Conservation (phyloP, 2,329 filamentous ascomycete species). For the Fusarium floridanum region DNA sequence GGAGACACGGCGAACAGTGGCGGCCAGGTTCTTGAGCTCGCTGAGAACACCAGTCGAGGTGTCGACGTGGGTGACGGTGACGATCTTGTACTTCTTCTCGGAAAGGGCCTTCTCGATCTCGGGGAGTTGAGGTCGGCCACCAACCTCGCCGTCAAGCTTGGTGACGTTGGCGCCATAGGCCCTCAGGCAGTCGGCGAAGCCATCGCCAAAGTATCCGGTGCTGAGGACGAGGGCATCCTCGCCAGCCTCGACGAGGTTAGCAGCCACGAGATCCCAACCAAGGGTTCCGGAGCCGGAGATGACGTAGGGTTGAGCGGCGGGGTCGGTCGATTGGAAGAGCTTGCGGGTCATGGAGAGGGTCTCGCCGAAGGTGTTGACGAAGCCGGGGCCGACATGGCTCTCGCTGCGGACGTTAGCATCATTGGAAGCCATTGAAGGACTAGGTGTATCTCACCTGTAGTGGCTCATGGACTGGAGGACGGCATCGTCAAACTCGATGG, state of each 20-base stretch:
- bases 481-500: conserved; percentile 98
- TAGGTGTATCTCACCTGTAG: conserved; percentile 70
- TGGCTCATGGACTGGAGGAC: conserved; percentile 96
- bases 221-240: conserved; percentile 94
- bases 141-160: conserved; percentile 89
- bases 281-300: conserved; percentile 95
- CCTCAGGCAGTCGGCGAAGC: conserved; percentile 90
- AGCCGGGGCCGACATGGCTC: conserved; percentile 90
- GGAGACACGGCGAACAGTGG: conserved; percentile 86
- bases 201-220: conserved; percentile 97
- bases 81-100: conserved; percentile 91
- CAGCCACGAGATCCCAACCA: conserved; percentile 96
- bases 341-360: conserved; percentile 88
- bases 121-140: conserved; percentile 85
- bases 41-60: conserved; percentile 96
- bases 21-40: conserved; percentile 86
- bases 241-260: conserved; percentile 89
- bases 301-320: conserved; percentile 89
- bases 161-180: conserved; percentile 93
- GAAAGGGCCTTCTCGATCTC: conserved; percentile 91
- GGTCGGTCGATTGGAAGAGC: conserved; percentile 91
- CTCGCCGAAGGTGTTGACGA: conserved; percentile 92
- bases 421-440: not conserved
- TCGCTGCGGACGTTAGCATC: conserved; percentile 69
- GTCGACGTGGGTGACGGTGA: conserved; percentile 97